A percentile compares a stretch with the other conserved stretches of the same genome.
Conservation (phyloP, 2,329 filamentous ascomycete genomes). For the Macrophomina pseudophaseolina region DNA sequence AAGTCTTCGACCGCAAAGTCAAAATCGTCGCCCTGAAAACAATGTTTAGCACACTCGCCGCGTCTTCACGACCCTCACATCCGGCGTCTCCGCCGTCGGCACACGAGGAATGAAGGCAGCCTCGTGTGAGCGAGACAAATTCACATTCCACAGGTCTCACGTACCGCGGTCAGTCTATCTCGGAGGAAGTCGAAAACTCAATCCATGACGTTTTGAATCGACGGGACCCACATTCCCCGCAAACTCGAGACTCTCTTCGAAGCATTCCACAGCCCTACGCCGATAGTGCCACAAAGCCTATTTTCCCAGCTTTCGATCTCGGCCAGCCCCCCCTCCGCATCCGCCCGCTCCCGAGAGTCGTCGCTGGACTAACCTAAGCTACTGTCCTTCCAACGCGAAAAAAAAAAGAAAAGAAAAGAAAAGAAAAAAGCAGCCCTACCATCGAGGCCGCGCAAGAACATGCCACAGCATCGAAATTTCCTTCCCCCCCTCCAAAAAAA, state of each 20-base stretch:
- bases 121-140: no score
- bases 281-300: background rate
- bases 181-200: background rate
- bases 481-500: no score
- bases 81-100: no score
- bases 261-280: constrained; percentile 1
- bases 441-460: background rate
- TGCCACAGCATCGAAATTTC: no score
- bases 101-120: no score
- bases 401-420: no score
- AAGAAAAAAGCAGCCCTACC: background rate
- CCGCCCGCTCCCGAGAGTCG: background rate
- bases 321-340: background rate
- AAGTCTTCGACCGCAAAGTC: no score
- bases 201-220: background rate
- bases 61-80: no score
- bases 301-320: background rate
- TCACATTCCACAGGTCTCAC: background rate
- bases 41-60: no score
- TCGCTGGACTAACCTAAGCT: background rate
- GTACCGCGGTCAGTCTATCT: no score
- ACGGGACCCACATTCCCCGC: constrained; percentile 9
- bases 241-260: background rate
- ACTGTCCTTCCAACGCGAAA: background rate
- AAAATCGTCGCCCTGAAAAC: no score